Base-by-base conservation (phyloP, 306 rosid genomes). In the Senna tora region DNA sequence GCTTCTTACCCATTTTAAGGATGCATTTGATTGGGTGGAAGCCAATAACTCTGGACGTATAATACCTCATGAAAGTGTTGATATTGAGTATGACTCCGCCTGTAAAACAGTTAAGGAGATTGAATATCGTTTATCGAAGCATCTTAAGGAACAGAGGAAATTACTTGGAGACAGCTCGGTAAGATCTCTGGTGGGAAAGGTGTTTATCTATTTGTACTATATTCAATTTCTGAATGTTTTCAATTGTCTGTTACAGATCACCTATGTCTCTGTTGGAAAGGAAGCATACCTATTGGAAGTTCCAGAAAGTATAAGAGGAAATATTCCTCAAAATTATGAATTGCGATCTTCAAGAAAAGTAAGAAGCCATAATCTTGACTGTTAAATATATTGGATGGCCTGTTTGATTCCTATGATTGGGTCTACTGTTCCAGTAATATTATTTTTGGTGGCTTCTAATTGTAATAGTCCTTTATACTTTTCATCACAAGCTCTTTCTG, bases 11-110 rank as follows among this genome's bases (percentile, higher is more conserved):
- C 87, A 89, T 83, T 94, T 94, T 84, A 91, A 89, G 84, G 90
- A 84, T 69, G 94, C 97, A 67, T 94, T 94, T 84, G 91, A 94
- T 79, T 94, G 98, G 98, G 92, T 74, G 75, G 96, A 91, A 80
- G 98, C 97, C 65, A 85, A 86, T 81, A 83, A 72, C 81, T 89
- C 97, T 3, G 98, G 98, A 38, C 98, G 96, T 65, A 81, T 94
- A 73, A 82, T 94, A 71, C 98, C 98, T 69, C 97, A 41, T 79
- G 86, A 82, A 82, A 95, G 97, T 82, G 90, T 77, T 56, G 96
- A 94, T 76, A 5, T 41, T 22, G 98, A 87, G 78, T 91, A 83
- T 53, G 98, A 89, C 84, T 83, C 91, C 71, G 90, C 98, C 69
- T 82, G 92, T 82, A 85, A 84, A 78, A 79, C 80, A 34, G 81